Conservation (phyloP, 176 grass and related monocot genomes). For the Saccharum spontaneum region DNA sequence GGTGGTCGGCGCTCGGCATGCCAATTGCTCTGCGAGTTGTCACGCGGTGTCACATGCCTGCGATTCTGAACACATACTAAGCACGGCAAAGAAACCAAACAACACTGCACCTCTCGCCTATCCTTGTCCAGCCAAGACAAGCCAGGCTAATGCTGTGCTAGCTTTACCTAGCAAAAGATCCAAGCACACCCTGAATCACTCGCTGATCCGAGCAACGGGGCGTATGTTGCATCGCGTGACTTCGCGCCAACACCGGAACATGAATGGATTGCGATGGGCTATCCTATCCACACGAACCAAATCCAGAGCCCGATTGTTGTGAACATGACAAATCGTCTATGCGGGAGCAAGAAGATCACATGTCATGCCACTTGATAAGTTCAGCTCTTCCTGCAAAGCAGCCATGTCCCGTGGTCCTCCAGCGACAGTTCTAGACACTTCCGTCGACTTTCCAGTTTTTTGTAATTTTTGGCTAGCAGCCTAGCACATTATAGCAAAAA, state of each 20-base stretch:
- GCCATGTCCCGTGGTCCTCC: not conserved
- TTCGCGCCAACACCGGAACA: not conserved
- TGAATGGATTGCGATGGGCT: not conserved
- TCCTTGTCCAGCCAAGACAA: no score
- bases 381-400: not conserved
- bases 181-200: no score
- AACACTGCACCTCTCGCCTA: no score
- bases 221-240: not conserved
- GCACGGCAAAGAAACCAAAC: not conserved
- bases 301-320: not conserved
- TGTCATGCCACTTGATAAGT: not conserved
- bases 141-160: no score
- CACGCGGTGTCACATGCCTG: conserved; percentile 15
- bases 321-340: not conserved
- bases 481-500: not conserved
- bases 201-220: not conserved
- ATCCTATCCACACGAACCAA: not conserved
- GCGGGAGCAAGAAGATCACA: not conserved
- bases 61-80: not conserved
- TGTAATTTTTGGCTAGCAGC: not conserved
- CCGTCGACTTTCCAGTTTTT: not conserved
- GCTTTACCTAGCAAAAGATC: no score
- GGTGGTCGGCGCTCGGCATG: not conserved
- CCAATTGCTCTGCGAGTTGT: not conserved
- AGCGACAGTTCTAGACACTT: not conserved